Percentiles rank a stretch among this genome's conserved stretches.
phyloP scores from a whole-genome alignment of 2,329 filamentous ascomycete genomes.

The Shiraia sp. region DNA sequence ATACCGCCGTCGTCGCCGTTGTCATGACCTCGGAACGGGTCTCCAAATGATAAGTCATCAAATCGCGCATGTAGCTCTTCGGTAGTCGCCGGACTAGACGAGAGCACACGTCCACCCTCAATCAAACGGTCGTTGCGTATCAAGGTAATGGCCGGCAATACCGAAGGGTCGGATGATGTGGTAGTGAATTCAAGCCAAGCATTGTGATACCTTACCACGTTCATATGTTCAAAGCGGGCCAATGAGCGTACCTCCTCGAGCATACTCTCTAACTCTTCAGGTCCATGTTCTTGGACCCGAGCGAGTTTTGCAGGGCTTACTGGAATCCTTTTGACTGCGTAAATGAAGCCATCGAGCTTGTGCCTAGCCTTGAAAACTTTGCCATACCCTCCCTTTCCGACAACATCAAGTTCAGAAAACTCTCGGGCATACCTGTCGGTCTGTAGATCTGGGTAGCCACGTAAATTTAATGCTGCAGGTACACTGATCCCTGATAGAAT shows the following conservation, averaged over 20 bases:
- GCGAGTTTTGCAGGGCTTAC: conserved; percentile 58
- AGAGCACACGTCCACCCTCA: conserved; percentile 19
- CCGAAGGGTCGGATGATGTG: conserved; percentile 12
- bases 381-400: conserved; percentile 69
- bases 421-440: conserved; percentile 39
- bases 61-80: conserved; percentile 17
- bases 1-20: conserved; percentile 26
- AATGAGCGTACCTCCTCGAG: conserved; percentile 65
- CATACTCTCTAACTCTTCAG: conserved; percentile 59
- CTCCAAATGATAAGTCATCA: conserved; percentile 19
- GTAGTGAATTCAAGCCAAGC: conserved; percentile 63
- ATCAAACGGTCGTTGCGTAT: conserved; percentile 28
- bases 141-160: conserved; percentile 6
- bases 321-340: conserved; percentile 69
- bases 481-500: conserved; percentile 17
- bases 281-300: conserved; percentile 56
- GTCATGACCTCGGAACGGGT: conserved; percentile 14
- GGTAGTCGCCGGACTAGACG: conserved; percentile 11
- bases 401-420: conserved; percentile 50
- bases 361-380: conserved; percentile 66
- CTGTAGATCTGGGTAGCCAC: conserved; percentile 34
- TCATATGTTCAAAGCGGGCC: conserved; percentile 65
- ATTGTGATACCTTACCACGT: conserved; percentile 68
- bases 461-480: conserved; percentile 23
- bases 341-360: conserved; percentile 63